Evolutionary conservation across 2,329 filamentous ascomycete species (phyloP).

Genomic region (Myriosclerotinia duriaeana): DNA sequence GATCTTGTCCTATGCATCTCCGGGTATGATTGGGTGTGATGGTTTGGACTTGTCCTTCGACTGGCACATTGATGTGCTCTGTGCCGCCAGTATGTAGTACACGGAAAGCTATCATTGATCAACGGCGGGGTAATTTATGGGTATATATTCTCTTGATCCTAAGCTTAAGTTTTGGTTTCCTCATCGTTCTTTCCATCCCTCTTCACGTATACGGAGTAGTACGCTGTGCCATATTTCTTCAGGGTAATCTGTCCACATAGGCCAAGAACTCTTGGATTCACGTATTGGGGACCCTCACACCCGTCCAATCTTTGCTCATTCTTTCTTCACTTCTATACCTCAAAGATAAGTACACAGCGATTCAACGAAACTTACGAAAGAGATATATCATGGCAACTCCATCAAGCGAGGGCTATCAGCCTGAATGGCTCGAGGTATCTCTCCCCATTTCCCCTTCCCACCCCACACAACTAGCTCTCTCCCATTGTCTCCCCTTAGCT

Average conservation of each 20-base stretch:
- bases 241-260: too few relatives aligned
- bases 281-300: too few relatives aligned
- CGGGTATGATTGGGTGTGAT: neutral
- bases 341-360: neutral
- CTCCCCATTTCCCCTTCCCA: neutral
- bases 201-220: neutral
- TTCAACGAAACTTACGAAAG: too few relatives aligned
- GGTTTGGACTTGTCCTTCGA: neutral
- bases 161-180: neutral
- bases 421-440: constrained; percentile 34
- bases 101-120: too few relatives aligned
- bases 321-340: neutral
- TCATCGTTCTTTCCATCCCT: neutral
- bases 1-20: neutral
- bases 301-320: neutral
- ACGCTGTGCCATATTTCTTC: too few relatives aligned
- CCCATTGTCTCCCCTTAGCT: neutral
- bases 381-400: constrained; percentile 11
- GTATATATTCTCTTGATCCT: neutral
- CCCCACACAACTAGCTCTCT: neutral
- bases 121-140: neutral
- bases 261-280: too few relatives aligned
- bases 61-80: too few relatives aligned
- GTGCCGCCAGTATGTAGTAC: neutral
- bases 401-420: constrained; percentile 28